Conservation (phyloP, 352 stramenopile genomes). For the Phytophthora tubulina region DNA sequence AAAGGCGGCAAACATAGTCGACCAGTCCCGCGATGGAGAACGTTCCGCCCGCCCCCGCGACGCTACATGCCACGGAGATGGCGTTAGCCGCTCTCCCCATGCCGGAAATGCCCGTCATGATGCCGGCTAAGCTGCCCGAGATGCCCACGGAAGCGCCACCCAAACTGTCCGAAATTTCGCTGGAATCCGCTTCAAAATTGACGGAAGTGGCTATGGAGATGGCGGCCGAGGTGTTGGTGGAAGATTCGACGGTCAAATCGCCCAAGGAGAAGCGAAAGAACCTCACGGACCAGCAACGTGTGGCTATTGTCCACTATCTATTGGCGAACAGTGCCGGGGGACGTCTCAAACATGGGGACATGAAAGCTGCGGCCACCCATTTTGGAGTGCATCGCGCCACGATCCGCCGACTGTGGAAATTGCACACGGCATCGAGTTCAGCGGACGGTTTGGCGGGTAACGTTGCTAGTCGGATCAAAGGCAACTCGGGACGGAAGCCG, state of each 20-base stretch:
- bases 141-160: slow-evolving; percentile 10
- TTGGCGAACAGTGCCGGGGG: slow-evolving; percentile 47
- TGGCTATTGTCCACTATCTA: slow-evolving; percentile 47
- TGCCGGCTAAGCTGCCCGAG: slow-evolving; percentile 17
- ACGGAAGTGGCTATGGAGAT: slow-evolving; percentile 20
- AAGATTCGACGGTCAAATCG: slow-evolving; percentile 3
- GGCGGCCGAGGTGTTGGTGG: background rate
- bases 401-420: slow-evolving; percentile 46
- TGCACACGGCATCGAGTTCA: slow-evolving; percentile 32
- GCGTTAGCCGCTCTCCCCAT: slow-evolving; percentile 10
- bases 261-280: slow-evolving; percentile 41
- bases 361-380: slow-evolving; percentile 44
- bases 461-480: slow-evolving; percentile 47
- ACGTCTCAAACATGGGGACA: slow-evolving; percentile 47
- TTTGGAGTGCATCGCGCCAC: slow-evolving; percentile 48
- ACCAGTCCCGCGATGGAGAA: slow-evolving; percentile 30
- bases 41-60: background rate
- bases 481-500: slow-evolving; percentile 43
- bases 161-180: slow-evolving; percentile 27
- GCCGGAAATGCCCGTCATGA: slow-evolving; percentile 22
- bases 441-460: slow-evolving; percentile 35
- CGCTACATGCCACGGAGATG: slow-evolving; percentile 26
- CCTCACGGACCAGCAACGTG: slow-evolving; percentile 41
- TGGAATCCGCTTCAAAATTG: slow-evolving; percentile 16
- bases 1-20: slow-evolving; percentile 44